Base-by-base conservation (phyloP, 305 asterid genomes). In the Solanum hybrid region DNA sequence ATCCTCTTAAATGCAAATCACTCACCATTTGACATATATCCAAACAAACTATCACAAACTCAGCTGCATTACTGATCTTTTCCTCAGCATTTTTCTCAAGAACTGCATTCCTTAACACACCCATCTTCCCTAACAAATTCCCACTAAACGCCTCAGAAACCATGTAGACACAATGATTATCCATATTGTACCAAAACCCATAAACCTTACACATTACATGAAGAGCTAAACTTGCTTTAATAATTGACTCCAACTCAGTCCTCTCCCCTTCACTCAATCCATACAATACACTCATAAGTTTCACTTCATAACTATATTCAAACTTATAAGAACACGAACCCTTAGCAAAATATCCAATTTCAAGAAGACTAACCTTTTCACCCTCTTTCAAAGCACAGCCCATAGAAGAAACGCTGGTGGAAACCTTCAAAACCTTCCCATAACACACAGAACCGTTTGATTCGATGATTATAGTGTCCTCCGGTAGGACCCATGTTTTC, bases 111-210 rank as follows among this genome's bases (percentile, higher is more conserved):
- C 82, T 75, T 51, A 90, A 66, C 37, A 60, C 88, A 37, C 51
- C 56, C 87, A 86, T 38, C 56, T 36, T 69, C 7, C 89, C 88
- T 42, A 84, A 14, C 64, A 86, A 75, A 76, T 86, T 71, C 40
- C 90, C 85, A 27, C 87, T 71, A 88, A 94, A 90, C 89, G 91
- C 92, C 95, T 95, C 92, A 60, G 90, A 92, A 77, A 94, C 96
- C 89, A 96, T 88, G 90, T 93, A 96, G 86, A 95, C 94, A 51
- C 90, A 90, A 20, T 71, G 88, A 91, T 92, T 94, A 73, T 93
- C 94, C 90, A 91, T 93, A 86, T 92, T 87, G 82, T 86, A 94
- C 99, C 99, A 97, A 92, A 95, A 92, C 10, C 99, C 99, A 91
- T 82, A 93, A 86, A 93, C 93, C 90, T 91, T 95, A 40, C 97